Base-by-base conservation (phyloP, 345 rosid species). In the Melaleuca quinquenervia region DNA sequence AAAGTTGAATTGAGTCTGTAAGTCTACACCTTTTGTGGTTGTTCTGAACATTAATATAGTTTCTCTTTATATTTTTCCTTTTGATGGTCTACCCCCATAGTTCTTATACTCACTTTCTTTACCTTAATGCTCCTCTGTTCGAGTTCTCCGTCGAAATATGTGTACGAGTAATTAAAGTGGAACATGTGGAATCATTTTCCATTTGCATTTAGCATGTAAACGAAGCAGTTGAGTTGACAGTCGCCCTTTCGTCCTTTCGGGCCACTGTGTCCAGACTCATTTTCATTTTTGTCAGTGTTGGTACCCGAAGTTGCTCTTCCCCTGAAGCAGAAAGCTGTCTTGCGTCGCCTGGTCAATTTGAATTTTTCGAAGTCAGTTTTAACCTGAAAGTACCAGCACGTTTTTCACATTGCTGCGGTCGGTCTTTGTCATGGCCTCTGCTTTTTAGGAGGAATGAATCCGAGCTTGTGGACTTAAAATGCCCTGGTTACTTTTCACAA, bases 1-100 rank as follows among this genome's bases (percentile, higher is more conserved):
- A 91, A 85, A 89, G 87, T 76, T 88, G 85, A 91, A 89, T 89
- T 88, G 86, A 83, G 86, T 88, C 86, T 90, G 89, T 52, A 88
- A 87, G 87, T 87, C 86, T 84, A 52, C 84, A 58, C 64, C 86
- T 64, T 74, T 75, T 89, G 88, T 91, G 91, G 90, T 84, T 90
- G 41, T 83, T 85, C 41, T 88, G 91, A 52, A 83, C 62, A 60
- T 87, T 82, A 88, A 52, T 36, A 36, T 87, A 53, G 80, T 76
- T 86, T 49, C 64, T 87, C 82, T 85, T 56, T 29, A 27, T 27
- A 62, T 62, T 27, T 62, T 62, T 41, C 75, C 29, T 62, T 54
- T 32, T 32, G 45, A 64, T 64, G 78, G 56, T 52, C 51, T 80
- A 87, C 54, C 29, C 51, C 49, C 32, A 50, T 64, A 82, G 53